Base-by-base conservation (phyloP, 441 rosid genomes). In the Pelargonium australe region DNA sequence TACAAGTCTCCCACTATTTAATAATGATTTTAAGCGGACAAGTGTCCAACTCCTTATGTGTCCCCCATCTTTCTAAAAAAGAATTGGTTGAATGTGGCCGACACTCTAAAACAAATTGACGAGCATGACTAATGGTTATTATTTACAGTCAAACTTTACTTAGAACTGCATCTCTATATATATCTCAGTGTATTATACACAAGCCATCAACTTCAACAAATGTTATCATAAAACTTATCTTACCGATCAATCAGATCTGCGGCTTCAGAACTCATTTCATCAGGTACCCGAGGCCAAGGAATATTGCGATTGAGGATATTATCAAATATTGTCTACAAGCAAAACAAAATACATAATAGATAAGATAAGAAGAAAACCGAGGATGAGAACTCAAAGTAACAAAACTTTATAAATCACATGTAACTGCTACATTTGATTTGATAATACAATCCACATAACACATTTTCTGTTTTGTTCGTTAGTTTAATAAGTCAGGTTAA, bases 301-400 rank as follows among this genome's bases (percentile, higher is more conserved):
- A 95, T 89, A 67, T 92, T 95, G 47, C 97, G 87, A 77, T 95
- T 95, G 84, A 95, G 97, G 84, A 95, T 95, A 78, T 95, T 95
- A 71, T 90, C 97, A 78, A 95, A 95, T 79, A 95, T 95, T 81
- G 79, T 88, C 99, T 95, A 77, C 55, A 85, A 78, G 70, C 73
- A 79, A 83, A 70, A 80, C n/a, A 62, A 41, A 75, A 76, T 6
- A 76, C 20, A 58, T 17, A 58, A 19, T 19, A 20, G 9, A 58
- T 41, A 41, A 70, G 71, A 69, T 70, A 73, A 40, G 75, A 78
- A 53, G 44, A n/a, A 25, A 64, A 67, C 67, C 64, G 51, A 4
- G 19, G 58, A 66, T 40, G 14, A 34, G 65, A 76, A 73, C 7
- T 65, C 13, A 51, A 66, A 63, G 58, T 64, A 72, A 58, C 63